These are phyloP conservation scores for Malbranchea cinnamomea DNA, from an alignment of 2,329 filamentous ascomycete species.

Conservation along the genomic window DNA sequence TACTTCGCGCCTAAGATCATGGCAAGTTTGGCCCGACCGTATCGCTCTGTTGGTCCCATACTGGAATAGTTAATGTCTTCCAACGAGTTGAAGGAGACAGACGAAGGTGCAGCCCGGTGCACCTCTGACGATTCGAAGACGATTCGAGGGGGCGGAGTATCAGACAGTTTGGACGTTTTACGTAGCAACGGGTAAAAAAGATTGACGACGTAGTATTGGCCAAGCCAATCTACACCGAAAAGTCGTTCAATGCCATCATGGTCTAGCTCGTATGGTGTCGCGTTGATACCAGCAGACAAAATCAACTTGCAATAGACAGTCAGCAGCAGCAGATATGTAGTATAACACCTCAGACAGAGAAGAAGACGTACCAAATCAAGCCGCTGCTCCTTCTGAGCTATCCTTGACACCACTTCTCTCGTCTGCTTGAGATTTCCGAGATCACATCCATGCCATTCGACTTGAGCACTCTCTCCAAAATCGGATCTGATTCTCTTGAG, in stretches of 20 bases:
- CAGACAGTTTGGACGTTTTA: constrained; percentile 25
- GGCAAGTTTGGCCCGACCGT: constrained; percentile 29
- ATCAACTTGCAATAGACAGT: constrained; percentile 17
- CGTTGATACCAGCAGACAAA: constrained; percentile 30
- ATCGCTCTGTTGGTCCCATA: constrained; percentile 22
- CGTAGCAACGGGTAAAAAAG: constrained; percentile 29
- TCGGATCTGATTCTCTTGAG: constrained; percentile 20
- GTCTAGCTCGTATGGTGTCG: constrained; percentile 24
- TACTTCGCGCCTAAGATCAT: constrained; percentile 31
- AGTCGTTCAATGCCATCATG: constrained; percentile 26
- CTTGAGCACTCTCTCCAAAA: constrained; percentile 14
- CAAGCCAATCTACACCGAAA: constrained; percentile 31
- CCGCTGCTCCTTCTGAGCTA: constrained; percentile 22
- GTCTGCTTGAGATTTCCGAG: constrained; percentile 25
- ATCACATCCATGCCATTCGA: constrained; percentile 31
- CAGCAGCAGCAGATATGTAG: no score
- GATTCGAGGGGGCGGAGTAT: constrained; percentile 23
- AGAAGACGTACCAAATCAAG: constrained; percentile 21
- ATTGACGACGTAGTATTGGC: constrained; percentile 31
- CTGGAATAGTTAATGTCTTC: constrained; percentile 30
- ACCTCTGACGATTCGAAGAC: constrained; percentile 29
- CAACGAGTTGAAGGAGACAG: constrained; percentile 24
- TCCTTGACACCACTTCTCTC: constrained; percentile 23
- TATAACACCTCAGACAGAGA: not conserved
- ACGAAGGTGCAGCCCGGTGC: constrained; percentile 25